Conservation (phyloP, 169 alveolate genomes). For the Eimeria tenella region DNA sequence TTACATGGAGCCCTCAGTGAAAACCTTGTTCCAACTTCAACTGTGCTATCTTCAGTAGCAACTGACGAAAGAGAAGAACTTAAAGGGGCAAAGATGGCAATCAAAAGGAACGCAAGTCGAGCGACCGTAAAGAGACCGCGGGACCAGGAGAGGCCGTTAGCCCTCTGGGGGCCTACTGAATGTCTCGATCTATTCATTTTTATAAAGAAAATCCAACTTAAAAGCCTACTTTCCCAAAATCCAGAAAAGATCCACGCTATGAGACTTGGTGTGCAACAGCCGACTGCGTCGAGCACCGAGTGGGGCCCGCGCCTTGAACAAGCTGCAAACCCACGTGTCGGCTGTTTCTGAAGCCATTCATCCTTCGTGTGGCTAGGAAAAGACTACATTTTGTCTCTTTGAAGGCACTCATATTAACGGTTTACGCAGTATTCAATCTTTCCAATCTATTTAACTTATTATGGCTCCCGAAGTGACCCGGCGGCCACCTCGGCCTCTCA, state of each 20-base stretch:
- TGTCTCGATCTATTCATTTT: conserved; percentile 1
- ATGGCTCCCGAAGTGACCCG: conserved; percentile 33
- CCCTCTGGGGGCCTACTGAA: background rate
- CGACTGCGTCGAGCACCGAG: conserved; percentile 44
- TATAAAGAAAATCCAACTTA: background rate
- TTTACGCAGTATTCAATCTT: too few species aligned
- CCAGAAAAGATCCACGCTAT: background rate
- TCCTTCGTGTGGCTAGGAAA: background rate
- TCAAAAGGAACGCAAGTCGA: conserved; percentile 31
- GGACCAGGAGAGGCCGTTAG: background rate
- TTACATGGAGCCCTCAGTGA: background rate
- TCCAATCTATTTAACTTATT: too few species aligned
- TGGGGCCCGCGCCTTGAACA: conserved; percentile 46
- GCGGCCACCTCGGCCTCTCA: background rate
- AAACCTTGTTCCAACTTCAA: background rate
- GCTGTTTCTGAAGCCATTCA: conserved; percentile 40
- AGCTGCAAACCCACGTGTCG: conserved; percentile 10
- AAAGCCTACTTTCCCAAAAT: background rate
- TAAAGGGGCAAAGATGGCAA: background rate
- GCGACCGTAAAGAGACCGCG: background rate
- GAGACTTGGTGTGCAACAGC: background rate
- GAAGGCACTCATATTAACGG: too few species aligned
- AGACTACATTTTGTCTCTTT: too few species aligned
- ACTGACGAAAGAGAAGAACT: conserved; percentile 2
- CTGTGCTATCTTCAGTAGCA: background rate